phyloP scores from a whole-genome alignment of 768 basidiomycete species.

The Rubroboletus satanas region DNA sequence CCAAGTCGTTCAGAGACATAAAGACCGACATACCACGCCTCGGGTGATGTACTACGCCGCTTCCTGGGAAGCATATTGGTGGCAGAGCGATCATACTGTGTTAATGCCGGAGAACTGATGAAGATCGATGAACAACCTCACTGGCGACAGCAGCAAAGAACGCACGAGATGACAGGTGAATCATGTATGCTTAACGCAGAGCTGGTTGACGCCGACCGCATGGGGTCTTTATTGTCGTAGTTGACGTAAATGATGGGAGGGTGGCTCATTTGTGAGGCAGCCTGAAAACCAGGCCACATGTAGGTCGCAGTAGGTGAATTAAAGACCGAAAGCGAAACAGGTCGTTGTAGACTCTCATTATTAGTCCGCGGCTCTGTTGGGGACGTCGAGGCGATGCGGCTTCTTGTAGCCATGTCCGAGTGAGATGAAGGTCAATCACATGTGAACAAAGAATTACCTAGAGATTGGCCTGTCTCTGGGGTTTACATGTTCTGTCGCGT shows the following conservation, averaged over 20 bases:
- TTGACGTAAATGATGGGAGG: slow-evolving; percentile 40
- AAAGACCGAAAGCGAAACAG: slow-evolving; percentile 39
- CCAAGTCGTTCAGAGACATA: background rate
- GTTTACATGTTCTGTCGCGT: slow-evolving; percentile 17
- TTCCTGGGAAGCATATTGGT: slow-evolving; percentile 32
- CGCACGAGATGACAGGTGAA: slow-evolving; percentile 31
- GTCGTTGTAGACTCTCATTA: slow-evolving; percentile 29
- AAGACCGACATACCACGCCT: slow-evolving; percentile 21
- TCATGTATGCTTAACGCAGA: slow-evolving; percentile 28
- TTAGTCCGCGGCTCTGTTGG: slow-evolving; percentile 18
- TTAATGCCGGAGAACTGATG: slow-evolving; percentile 28
- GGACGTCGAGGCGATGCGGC: slow-evolving; percentile 22
- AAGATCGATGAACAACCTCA: slow-evolving; percentile 14
- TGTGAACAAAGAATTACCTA: slow-evolving; percentile 21
- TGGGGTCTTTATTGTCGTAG: slow-evolving; percentile 30
- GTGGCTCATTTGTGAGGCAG: slow-evolving; percentile 41
- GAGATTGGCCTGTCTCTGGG: slow-evolving; percentile 23
- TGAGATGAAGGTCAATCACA: slow-evolving; percentile 16
- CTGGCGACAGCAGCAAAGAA: slow-evolving; percentile 17
- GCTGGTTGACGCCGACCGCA: slow-evolving; percentile 31
- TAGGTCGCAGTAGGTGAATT: slow-evolving; percentile 44
- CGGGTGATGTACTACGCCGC: slow-evolving; percentile 33
- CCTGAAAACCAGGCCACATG: slow-evolving; percentile 45
- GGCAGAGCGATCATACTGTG: slow-evolving; percentile 25
- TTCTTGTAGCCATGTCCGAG: slow-evolving; percentile 15